Percentiles rank a stretch among this genome's conserved stretches.
These are phyloP conservation scores for Priceomyces carsonii DNA, from an alignment of 805 yeast species.

Conservation along the genomic window DNA sequence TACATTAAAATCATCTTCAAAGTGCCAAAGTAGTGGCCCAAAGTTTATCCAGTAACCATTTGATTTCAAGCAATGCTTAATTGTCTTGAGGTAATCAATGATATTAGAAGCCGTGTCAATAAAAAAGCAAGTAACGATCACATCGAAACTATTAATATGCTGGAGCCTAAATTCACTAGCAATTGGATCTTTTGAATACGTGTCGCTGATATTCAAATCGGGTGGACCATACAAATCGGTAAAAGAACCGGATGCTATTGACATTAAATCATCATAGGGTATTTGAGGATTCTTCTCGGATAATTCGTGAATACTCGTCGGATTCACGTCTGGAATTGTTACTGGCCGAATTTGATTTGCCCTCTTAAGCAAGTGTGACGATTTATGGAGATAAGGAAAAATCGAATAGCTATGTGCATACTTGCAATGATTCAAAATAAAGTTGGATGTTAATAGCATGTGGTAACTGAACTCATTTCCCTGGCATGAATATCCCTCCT, in stretches of 20 bases:
- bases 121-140: slow-evolving; percentile 57
- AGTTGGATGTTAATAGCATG: slow-evolving; percentile 60
- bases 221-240: slow-evolving; percentile 64
- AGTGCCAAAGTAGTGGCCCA: slow-evolving; percentile 76
- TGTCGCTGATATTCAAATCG: slow-evolving; percentile 31
- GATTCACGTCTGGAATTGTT: slow-evolving; percentile 53
- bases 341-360: slow-evolving; percentile 51
- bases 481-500: slow-evolving; percentile 58
- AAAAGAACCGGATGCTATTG: slow-evolving; percentile 75
- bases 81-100: slow-evolving; percentile 54
- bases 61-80: slow-evolving; percentile 44
- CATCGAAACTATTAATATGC: slow-evolving; percentile 42
- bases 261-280: slow-evolving; percentile 54
- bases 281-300: slow-evolving; percentile 36
- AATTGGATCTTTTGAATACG: slow-evolving; percentile 34
- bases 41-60: slow-evolving; percentile 62
- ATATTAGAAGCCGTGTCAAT: slow-evolving; percentile 64
- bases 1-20: slow-evolving; percentile 49
- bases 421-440: slow-evolving; percentile 49
- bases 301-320: slow-evolving; percentile 34
- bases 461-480: slow-evolving; percentile 70
- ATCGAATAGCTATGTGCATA: slow-evolving; percentile 41
- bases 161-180: slow-evolving; percentile 44
- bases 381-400: slow-evolving; percentile 56
- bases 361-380: slow-evolving; percentile 47